Base-by-base conservation (phyloP, 176 grass and related monocot genomes). In the Carex pumila region DNA sequence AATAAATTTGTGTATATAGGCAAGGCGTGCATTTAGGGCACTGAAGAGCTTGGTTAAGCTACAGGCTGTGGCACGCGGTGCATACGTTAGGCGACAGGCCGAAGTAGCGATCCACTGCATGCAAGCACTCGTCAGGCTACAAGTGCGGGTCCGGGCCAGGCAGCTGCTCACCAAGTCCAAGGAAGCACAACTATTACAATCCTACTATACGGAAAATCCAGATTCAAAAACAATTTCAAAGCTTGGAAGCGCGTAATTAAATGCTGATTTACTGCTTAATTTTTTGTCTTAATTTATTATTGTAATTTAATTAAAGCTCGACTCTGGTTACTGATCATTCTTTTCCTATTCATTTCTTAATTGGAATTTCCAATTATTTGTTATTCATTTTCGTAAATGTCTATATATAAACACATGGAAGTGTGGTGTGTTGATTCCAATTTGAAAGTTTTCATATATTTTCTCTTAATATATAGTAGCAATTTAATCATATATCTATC, bases 41-140 rank as follows among this genome's bases (percentile, higher is more conserved):
- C 61, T 95, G 77, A 92, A 37, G 93, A 98, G 93, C 82, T 36
- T 98, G 87, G 93, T 98, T 88, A 89, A 91, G 89, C 76, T 98
- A 39, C 96, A 98, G 87, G 96, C 96, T 39, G 91, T 98, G 93
- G 93, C 91, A 71, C 89, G 93, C 3, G 96, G 93, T 17, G 85
- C 83, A 62, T 90, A 91, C 80, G 96, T 98, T 91, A 89, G 96
- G 59, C 86, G 88, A 83, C 96, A 93, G 85, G 91, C 91, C 37
- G 89, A 88, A 85, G 85, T 79, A 71, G 96, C 96, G n/a, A 68
- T 95, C 12, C 70, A 90, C 83, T 98, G 96, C 89, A 98, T 93
- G 96, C 91, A 95, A 84, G 88, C 91, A 50, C 92, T 98, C 70
- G 91, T 91, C 69, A 66, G 95, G 61, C 84, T 98, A 84, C 95